phyloP scores from a whole-genome alignment of 176 grass and related monocot species.

The Areca catechu region DNA sequence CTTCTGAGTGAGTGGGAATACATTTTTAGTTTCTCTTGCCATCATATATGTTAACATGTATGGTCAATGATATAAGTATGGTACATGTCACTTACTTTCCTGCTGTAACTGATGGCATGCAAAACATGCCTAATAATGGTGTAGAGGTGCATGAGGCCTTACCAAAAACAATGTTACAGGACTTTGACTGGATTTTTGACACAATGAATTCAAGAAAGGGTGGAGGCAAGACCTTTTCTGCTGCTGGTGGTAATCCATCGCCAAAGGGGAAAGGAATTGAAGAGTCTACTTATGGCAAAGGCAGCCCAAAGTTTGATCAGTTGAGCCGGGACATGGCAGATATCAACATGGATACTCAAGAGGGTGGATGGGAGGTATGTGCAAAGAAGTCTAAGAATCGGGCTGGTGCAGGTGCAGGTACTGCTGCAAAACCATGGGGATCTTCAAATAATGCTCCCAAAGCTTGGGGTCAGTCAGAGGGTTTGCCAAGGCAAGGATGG shows the following conservation, averaged over 20 bases:
- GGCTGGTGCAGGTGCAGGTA: constrained; percentile 16
- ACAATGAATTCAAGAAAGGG: constrained; percentile 19
- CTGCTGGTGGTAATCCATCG: background rate
- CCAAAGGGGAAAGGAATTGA: constrained; percentile 15
- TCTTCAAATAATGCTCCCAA: constrained; percentile 23
- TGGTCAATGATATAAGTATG: no score
- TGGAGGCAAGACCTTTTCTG: constrained; percentile 3
- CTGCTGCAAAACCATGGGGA: constrained; percentile 26
- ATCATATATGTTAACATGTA: no score
- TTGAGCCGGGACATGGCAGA: constrained; percentile 16
- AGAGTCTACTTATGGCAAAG: constrained; percentile 9
- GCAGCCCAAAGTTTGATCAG: constrained; percentile 6
- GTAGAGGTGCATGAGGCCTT: background rate
- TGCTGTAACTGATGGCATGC: background rate
- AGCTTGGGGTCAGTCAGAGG: constrained; percentile 10
- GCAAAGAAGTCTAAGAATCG: constrained; percentile 47
- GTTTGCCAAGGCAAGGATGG: constrained; percentile 26
- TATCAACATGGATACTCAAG: constrained; percentile 23
- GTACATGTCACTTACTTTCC: background rate
- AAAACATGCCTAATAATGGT: background rate
- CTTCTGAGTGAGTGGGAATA: no score
- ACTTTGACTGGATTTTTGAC: constrained; percentile 14
- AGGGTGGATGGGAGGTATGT: constrained; percentile 53
- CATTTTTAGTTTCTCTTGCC: no score
- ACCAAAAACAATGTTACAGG: constrained; percentile 13